phyloP scores from a whole-genome alignment of 2,329 filamentous ascomycete species.

The Colletotrichum truncatum region DNA sequence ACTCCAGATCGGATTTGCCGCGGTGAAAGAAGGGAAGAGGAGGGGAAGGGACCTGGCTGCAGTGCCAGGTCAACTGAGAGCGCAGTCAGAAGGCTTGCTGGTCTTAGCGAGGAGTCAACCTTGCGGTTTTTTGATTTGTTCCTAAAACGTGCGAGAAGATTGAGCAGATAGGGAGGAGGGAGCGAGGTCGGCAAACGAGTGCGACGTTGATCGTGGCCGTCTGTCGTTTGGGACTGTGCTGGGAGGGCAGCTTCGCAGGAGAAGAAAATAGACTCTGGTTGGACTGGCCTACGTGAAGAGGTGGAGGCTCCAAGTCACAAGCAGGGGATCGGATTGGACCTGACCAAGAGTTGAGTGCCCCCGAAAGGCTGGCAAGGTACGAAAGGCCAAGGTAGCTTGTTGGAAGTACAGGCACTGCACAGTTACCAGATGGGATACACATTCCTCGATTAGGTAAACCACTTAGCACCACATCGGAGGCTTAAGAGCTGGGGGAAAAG shows the following conservation, averaged over 20 bases:
- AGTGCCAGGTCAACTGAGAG: slow-evolving; percentile 21
- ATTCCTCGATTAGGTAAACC: too few relatives aligned
- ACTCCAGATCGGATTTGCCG: not conserved
- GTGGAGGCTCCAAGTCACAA: slow-evolving; percentile 22
- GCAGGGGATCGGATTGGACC: slow-evolving; percentile 14
- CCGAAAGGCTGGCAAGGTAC: not conserved
- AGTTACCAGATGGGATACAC: too few relatives aligned
- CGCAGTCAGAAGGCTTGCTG: slow-evolving; percentile 10
- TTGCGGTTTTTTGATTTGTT: not conserved
- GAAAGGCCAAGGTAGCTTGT: not conserved
- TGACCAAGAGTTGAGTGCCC: not conserved
- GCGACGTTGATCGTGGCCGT: slow-evolving; percentile 10
- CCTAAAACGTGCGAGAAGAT: not conserved
- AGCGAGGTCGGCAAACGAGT: not conserved
- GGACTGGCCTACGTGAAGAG: slow-evolving; percentile 22
- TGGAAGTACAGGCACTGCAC: not conserved
- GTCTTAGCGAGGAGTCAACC: slow-evolving; percentile 1
- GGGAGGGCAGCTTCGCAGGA: slow-evolving; percentile 3
- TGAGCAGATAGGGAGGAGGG: not conserved
- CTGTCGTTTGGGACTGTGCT: not conserved
- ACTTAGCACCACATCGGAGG: too few relatives aligned
- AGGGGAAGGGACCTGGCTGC: slow-evolving; percentile 25
- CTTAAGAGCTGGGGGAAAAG: too few relatives aligned
- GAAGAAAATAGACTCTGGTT: slow-evolving; percentile 21
- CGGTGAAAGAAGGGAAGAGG: not conserved